Base-by-base conservation (phyloP, 192 early-diverging fungal species). In the Hyaloraphidium curvatum region DNA sequence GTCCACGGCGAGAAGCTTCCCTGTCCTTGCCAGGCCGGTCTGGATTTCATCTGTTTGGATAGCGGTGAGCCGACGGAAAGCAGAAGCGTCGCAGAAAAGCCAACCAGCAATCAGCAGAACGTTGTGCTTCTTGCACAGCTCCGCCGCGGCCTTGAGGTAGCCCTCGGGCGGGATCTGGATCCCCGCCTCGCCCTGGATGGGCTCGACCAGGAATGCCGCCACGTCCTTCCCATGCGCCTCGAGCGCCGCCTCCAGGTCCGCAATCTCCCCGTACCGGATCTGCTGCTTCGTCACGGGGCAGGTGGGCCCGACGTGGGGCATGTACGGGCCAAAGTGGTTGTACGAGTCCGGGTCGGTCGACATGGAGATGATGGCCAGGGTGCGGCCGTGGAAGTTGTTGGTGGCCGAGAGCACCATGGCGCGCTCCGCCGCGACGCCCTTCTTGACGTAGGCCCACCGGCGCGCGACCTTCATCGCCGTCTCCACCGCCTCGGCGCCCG, bases 11-110 rank as follows among this genome's bases (percentile, higher is more conserved):
- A 98, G 80, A 70, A 98, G 71, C 58, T 84, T 89, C 28, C 94
- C 93, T 9, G 91, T 95, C 56, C 94, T 81, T 2, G 72, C 89
- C 22, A 98, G 72, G 51, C 94, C 94, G 4, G 94, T 92, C 68
- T 98, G 94, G 62, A 98, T 89, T 69, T 98, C 94, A 64, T 98
- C 94, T n/a, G n/a, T n/a, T n/a, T n/a, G n/a, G n/a, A n/a, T n/a
- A n/a, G n/a, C n/a, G n/a, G n/a, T n/a, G n/a, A n/a, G n/a, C n/a
- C n/a, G n/a, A n/a, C n/a, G n/a, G n/a, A n/a, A n/a, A n/a, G n/a
- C n/a, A n/a, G n/a, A n/a, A n/a, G n/a, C n/a, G n/a, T n/a, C n/a
- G n/a, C n/a, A n/a, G n/a, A n/a, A n/a, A n/a, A n/a, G n/a, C n/a
- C n/a, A n/a, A n/a, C n/a, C n/a, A 48, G 86, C 89, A 62, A 98